Evolutionary conservation across 306 rosid species (phyloP).

Genomic region (Malus fusca): DNA sequence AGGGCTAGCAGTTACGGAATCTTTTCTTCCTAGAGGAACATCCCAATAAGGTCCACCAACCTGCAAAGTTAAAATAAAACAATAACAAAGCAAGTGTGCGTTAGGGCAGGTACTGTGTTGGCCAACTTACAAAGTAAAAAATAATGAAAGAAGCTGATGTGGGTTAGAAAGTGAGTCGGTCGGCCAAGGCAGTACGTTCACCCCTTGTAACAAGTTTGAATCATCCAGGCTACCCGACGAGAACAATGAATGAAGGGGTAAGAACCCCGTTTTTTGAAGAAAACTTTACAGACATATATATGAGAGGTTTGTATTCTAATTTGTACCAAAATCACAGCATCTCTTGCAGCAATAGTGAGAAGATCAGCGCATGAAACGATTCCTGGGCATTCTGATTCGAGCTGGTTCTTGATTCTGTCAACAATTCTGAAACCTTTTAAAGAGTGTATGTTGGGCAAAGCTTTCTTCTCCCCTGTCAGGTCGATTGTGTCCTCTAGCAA

Average conservation of each 20-base stretch:
- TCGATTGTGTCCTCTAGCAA: conserved; percentile 79
- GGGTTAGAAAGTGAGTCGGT: neutral
- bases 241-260: neutral
- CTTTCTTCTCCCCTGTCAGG: conserved; percentile 75
- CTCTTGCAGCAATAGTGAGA: conserved; percentile 96
- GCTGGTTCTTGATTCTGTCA: conserved; percentile 68
- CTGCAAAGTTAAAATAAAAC: conserved; percentile 20
- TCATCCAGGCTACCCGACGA: neutral
- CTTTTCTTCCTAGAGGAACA: conserved; percentile 94
- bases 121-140: neutral
- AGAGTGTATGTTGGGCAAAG: conserved; percentile 51
- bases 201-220: neutral
- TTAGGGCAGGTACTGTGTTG: neutral
- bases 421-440: conserved; percentile 54
- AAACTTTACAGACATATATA: neutral
- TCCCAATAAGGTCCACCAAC: conserved; percentile 98
- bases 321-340: conserved; percentile 80
- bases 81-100: neutral
- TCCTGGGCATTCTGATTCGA: conserved; percentile 88
- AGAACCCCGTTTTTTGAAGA: neutral
- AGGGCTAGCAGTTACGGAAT: conserved; percentile 56
- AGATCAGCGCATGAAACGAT: conserved; percentile 92
- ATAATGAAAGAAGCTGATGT: neutral
- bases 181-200: neutral
- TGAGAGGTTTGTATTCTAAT: neutral